Evolutionary conservation across 2,329 filamentous ascomycete species (phyloP).

Genomic region (Curvularia lunata): DNA sequence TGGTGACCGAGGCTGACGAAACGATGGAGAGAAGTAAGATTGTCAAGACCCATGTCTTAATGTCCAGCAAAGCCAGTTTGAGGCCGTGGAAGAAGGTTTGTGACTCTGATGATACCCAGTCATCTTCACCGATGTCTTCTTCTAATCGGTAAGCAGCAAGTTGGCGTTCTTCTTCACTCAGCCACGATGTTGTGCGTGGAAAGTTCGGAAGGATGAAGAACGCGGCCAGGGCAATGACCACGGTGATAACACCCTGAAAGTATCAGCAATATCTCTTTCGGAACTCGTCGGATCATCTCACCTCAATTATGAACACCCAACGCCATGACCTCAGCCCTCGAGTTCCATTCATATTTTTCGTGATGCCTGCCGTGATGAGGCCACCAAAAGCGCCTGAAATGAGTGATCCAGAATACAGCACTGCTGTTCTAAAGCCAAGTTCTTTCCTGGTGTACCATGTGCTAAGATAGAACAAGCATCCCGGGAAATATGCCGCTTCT

Average conservation of each 20-base stretch:
- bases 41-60: constrained; percentile 51
- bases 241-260: constrained; percentile 65
- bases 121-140: constrained; percentile 51
- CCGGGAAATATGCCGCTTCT: constrained; percentile 61
- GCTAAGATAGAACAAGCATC: constrained; percentile 67
- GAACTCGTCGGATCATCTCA: background rate
- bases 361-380: constrained; percentile 65
- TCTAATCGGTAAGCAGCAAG: constrained; percentile 47
- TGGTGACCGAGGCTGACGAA: constrained; percentile 48
- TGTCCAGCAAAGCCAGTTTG: constrained; percentile 49
- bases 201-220: constrained; percentile 72
- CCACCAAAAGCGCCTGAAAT: constrained; percentile 76
- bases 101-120: constrained; percentile 45
- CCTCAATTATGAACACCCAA: constrained; percentile 72
- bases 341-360: constrained; percentile 65
- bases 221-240: constrained; percentile 64
- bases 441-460: constrained; percentile 75
- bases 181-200: constrained; percentile 57
- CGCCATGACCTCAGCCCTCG: constrained; percentile 67
- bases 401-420: constrained; percentile 71
- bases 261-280: background rate
- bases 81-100: constrained; percentile 51
- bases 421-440: constrained; percentile 68
- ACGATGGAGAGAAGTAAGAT: constrained; percentile 51
- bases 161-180: constrained; percentile 49